Percentiles rank a stretch among this genome's conserved stretches.
These are phyloP conservation scores for Boletus sensibilis DNA, from an alignment of 768 basidiomycete genomes.

Conservation along the genomic window DNA sequence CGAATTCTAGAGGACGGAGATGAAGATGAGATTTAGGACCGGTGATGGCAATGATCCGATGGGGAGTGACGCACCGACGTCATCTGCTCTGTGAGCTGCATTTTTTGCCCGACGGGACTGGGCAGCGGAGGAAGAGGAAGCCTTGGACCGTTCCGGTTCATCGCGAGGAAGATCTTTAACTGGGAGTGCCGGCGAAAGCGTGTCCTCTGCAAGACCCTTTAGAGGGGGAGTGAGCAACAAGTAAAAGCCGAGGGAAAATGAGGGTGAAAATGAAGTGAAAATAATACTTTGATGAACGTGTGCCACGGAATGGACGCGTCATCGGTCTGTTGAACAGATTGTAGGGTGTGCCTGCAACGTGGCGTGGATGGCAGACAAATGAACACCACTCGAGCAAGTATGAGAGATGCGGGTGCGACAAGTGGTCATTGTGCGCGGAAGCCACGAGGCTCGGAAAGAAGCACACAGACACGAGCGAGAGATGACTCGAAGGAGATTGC, in stretches of 20 bases:
- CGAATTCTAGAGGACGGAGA: slow-evolving; percentile 69
- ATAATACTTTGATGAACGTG: background rate
- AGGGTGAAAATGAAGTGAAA: background rate
- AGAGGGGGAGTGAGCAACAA: slow-evolving; percentile 7
- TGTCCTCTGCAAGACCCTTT: slow-evolving; percentile 47
- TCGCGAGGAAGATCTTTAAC: slow-evolving; percentile 55
- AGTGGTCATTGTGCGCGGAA: slow-evolving; percentile 4
- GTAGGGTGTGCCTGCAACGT: background rate
- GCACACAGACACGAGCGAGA: slow-evolving; percentile 8
- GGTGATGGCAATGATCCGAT: slow-evolving; percentile 7
- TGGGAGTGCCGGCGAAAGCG: slow-evolving; percentile 45
- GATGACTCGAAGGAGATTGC: background rate
- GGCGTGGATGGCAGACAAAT: background rate
- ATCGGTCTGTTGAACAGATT: background rate
- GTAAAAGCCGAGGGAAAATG: background rate
- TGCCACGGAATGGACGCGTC: background rate
- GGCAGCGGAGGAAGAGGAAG: slow-evolving; percentile 71
- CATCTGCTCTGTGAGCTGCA: slow-evolving; percentile 85
- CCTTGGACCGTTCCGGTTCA: slow-evolving; percentile 59
- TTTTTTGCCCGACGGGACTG: slow-evolving; percentile 90
- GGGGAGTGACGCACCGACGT: slow-evolving; percentile 63
- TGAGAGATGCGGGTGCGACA: background rate
- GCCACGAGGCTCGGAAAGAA: slow-evolving; percentile 18
- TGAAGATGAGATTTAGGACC: slow-evolving; percentile 11
- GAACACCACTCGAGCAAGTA: background rate